These are phyloP conservation scores for Hanseniaspora clermontiae DNA, from an alignment of 805 yeast genomes.

Conservation along the genomic window DNA sequence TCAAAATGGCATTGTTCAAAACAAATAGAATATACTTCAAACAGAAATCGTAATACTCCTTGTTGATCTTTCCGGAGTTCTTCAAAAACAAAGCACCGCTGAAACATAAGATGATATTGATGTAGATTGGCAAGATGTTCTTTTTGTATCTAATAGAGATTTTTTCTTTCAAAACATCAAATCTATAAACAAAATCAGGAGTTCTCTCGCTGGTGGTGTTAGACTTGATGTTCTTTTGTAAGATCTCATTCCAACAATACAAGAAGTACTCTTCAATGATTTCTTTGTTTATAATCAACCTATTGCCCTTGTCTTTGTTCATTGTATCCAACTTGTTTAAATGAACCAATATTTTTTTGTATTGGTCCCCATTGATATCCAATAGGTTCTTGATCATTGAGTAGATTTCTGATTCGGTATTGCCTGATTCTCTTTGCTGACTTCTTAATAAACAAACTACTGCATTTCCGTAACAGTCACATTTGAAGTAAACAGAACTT, in stretches of 20 bases:
- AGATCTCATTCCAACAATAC: slow-evolving; percentile 22
- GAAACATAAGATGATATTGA: slow-evolving; percentile 20
- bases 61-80: background rate
- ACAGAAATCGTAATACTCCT: slow-evolving; percentile 24
- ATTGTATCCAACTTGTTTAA: slow-evolving; percentile 16
- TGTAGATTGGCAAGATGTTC: slow-evolving; percentile 21
- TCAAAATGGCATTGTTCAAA: slow-evolving; percentile 23
- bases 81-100: slow-evolving; percentile 23
- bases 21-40: slow-evolving; percentile 32
- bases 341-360: slow-evolving; percentile 19
- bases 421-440: slow-evolving; percentile 40
- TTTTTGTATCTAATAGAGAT: slow-evolving; percentile 22
- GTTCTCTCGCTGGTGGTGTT: slow-evolving; percentile 14
- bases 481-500: slow-evolving; percentile 12
- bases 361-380: slow-evolving; percentile 26
- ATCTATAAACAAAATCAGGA: slow-evolving; percentile 17
- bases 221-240: slow-evolving; percentile 16
- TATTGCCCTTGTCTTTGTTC: slow-evolving; percentile 20
- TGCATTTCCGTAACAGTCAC: slow-evolving; percentile 14
- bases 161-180: slow-evolving; percentile 18
- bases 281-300: slow-evolving; percentile 24
- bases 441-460: slow-evolving; percentile 30
- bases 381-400: slow-evolving; percentile 33
- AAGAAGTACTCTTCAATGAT: slow-evolving; percentile 25
- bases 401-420: slow-evolving; percentile 30